Conservation (phyloP, 805 yeast species). For the Lachancea fermentati region DNA sequence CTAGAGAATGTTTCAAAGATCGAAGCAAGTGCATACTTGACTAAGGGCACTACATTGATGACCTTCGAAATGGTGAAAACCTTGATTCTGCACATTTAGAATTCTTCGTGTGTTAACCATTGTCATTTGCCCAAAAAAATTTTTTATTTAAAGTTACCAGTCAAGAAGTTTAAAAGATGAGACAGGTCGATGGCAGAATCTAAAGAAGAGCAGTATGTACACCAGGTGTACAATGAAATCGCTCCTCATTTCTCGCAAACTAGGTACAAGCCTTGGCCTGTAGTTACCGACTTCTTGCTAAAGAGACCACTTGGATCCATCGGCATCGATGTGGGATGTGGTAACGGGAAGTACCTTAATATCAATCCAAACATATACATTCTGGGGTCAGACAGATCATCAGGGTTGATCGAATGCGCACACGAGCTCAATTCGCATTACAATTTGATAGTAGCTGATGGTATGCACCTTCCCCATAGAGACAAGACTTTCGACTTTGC, state of each 20-base stretch:
- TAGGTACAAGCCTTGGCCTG: slow-evolving; percentile 95
- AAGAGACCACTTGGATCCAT: slow-evolving; percentile 47
- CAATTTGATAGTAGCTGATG: slow-evolving; percentile 78
- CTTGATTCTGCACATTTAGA: too few relatives aligned
- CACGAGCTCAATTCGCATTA: slow-evolving; percentile 32
- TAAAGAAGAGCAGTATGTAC: slow-evolving; percentile 77
- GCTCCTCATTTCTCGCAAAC: slow-evolving; percentile 93
- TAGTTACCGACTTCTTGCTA: slow-evolving; percentile 66
- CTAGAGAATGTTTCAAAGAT: too few relatives aligned
- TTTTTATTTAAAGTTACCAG: too few relatives aligned
- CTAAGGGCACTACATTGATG: too few relatives aligned
- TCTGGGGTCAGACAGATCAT: slow-evolving; percentile 70
- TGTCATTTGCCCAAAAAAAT: too few relatives aligned
- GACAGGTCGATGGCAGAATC: slow-evolving; percentile 37
- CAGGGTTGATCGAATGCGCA: slow-evolving; percentile 64
- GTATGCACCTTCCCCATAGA: slow-evolving; percentile 56
- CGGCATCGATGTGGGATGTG: slow-evolving; percentile 95
- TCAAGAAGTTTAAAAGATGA: too few relatives aligned
- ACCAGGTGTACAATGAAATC: slow-evolving; percentile 86
- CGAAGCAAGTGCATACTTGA: too few relatives aligned
- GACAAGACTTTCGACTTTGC: slow-evolving; percentile 63
- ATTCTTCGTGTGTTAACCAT: too few relatives aligned
- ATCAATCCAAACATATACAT: slow-evolving; percentile 64
- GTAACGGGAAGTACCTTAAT: slow-evolving; percentile 86
- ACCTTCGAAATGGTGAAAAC: too few relatives aligned